Conservation (phyloP, 2,329 filamentous ascomycete genomes). For the Rhynchosporium secalis region DNA sequence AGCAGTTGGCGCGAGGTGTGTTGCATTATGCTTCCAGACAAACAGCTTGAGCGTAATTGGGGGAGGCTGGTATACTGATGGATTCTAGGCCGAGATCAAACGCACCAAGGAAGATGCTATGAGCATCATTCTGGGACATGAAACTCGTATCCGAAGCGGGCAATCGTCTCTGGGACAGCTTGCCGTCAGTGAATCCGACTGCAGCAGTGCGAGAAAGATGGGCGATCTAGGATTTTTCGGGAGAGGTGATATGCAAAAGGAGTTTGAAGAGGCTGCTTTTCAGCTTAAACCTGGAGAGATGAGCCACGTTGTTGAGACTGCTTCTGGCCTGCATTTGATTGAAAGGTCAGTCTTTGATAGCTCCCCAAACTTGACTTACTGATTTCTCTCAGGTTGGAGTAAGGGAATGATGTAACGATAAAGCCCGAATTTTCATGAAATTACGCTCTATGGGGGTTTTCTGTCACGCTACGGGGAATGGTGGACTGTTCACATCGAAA, state of each 20-base stretch:
- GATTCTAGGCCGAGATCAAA: constrained; percentile 69
- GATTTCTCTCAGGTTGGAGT: constrained; percentile 27
- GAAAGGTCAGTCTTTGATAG: constrained; percentile 63
- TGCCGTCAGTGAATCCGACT: constrained; percentile 87
- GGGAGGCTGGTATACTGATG: constrained; percentile 17
- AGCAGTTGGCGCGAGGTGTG: constrained; percentile 84
- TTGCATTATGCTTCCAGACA: constrained; percentile 10
- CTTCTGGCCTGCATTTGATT: constrained; percentile 92
- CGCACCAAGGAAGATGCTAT: constrained; percentile 84
- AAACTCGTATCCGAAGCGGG: constrained; percentile 73
- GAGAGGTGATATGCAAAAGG: constrained; percentile 94
- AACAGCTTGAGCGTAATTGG: background rate
- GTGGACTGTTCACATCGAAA: constrained; percentile 14
- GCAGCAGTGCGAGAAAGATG: constrained; percentile 89
- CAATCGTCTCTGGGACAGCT: constrained; percentile 74
- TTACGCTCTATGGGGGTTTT: background rate
- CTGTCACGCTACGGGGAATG: constrained; percentile 10
- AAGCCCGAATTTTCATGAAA: background rate
- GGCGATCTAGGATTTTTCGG: constrained; percentile 96
- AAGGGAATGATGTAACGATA: background rate
- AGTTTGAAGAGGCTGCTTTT: constrained; percentile 96
- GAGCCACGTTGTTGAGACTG: constrained; percentile 85
- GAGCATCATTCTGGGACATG: constrained; percentile 72
- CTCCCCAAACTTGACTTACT: background rate
- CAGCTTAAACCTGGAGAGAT: constrained; percentile 83